phyloP scores from a whole-genome alignment of 139 green algal genomes.

The Haematococcus lacustris region DNA sequence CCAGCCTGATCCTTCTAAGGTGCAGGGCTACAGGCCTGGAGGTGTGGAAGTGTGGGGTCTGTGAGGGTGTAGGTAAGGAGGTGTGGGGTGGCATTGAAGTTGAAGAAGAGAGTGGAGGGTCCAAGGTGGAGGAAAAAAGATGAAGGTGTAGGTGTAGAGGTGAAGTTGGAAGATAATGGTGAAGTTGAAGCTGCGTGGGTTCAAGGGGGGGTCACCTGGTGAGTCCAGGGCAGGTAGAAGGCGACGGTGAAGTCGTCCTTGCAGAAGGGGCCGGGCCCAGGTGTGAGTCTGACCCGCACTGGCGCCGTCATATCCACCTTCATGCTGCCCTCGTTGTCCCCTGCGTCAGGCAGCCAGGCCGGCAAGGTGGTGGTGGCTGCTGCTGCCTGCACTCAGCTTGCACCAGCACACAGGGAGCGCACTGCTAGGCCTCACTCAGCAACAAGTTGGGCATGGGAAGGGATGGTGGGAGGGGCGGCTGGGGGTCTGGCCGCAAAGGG shows the following conservation, averaged over 20 bases:
- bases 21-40: no score
- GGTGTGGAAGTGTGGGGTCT: no score
- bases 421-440: no score
- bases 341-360: constrained; percentile 2
- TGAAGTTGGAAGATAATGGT: neutral
- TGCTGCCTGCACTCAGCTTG: neutral
- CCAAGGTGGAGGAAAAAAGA: no score
- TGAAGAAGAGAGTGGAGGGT: no score
- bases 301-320: constrained; percentile 71
- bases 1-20: neutral
- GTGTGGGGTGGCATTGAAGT: no score
- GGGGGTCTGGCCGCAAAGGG: no score
- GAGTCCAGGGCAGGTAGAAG: constrained; percentile 64
- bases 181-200: neutral
- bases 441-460: no score
- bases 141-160: neutral
- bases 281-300: constrained; percentile 8
- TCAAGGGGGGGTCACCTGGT: constrained; percentile 42
- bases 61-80: no score
- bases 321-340: constrained; percentile 41
- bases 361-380: neutral
- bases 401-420: no score
- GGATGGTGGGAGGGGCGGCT: no score
- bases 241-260: constrained; percentile 60
- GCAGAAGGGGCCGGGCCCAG: constrained; percentile 32